Percentiles rank a stretch among this genome's conserved stretches.
Evolutionary conservation across 164 flowering plant species (phyloP).

Genomic region (Aristolochia fimbriata): DNA sequence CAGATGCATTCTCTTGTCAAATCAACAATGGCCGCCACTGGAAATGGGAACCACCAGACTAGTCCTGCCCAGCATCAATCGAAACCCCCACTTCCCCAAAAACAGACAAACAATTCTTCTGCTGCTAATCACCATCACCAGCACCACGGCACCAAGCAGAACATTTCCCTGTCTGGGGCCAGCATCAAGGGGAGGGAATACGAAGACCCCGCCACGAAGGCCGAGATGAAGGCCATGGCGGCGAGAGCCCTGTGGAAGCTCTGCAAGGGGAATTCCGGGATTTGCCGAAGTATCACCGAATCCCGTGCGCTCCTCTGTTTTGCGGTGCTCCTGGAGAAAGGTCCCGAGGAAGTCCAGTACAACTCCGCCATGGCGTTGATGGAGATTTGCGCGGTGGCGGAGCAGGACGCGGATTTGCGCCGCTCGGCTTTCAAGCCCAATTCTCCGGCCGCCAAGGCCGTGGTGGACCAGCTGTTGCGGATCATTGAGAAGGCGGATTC

Average conservation of each 20-base stretch:
- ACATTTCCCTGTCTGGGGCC: constrained; percentile 24
- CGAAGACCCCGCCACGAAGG: constrained; percentile 61
- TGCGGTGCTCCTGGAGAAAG: constrained; percentile 65
- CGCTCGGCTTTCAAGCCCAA: constrained; percentile 80
- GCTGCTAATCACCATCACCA: too few species aligned
- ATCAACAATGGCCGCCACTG: constrained; percentile 28
- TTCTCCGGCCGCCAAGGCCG: constrained; percentile 75
- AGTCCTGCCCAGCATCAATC: not conserved
- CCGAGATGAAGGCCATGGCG: constrained; percentile 75
- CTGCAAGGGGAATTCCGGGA: constrained; percentile 34
- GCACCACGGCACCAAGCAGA: not conserved
- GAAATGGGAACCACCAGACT: not conserved
- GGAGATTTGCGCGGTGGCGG: constrained; percentile 72
- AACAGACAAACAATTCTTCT: not conserved
- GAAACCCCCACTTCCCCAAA: not conserved
- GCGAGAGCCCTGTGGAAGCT: constrained; percentile 67
- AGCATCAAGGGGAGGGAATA: constrained; percentile 61
- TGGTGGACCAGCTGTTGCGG: constrained; percentile 57
- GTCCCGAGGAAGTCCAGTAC: constrained; percentile 47
- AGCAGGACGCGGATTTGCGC: constrained; percentile 47
- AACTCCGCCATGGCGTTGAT: constrained; percentile 73
- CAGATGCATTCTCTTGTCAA: constrained; percentile 51
- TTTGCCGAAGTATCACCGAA: constrained; percentile 68
- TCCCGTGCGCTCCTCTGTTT: constrained; percentile 73
- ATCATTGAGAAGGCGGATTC: constrained; percentile 42